Base-by-base conservation (phyloP, 2,329 filamentous ascomycete species). In the Clarireedia hainanense region DNA sequence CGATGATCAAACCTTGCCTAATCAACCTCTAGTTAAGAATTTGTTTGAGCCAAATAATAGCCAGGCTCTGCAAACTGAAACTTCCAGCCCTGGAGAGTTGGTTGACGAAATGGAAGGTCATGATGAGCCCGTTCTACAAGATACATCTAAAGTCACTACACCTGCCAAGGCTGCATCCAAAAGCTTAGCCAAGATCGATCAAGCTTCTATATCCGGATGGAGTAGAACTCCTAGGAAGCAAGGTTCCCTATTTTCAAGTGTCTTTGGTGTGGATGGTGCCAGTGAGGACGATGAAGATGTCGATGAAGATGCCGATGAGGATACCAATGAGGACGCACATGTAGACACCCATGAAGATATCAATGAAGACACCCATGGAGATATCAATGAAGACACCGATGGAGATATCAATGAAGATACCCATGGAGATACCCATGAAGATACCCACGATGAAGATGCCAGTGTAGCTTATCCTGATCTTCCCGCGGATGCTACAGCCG, bases 241-340 rank as follows among this genome's bases (percentile, higher is more conserved):
- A 26, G 37, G 27, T 17, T n/a, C 23, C 20, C n/a, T 52, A 23
- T 56, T 56, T 30, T 24, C n/a, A 5, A 56, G 20, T 34, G 30
- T 46, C 4, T 56, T 56, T 36, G 15, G 50, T 24, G 34, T 52
- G 23, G 54, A 56, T 47, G 54, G 49, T 24, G 49, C 49, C 14
- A 47, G 52, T 23, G 55, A 57, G 27, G 48, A 56, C 10, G 54
- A 52, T 5, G 34, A 57, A 17, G 6, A 53, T n/a, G 15, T 15
- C 37, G 51, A 39, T 6, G 12, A 45, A 14, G 40, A 23, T 40
- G 15, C 47, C n/a, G 34, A 24, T 12, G 52, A 39, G 15, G 23
- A 39, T 40, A 30, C 5, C 15, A n/a, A 42, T 17, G 39, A 42
- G 7, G 15, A 42, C n/a, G 6, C 6, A 10, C 15, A 15, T 40